Evolutionary conservation across 2,329 filamentous ascomycete species (phyloP).

Genomic region (Ophiostoma tasmaniense): DNA sequence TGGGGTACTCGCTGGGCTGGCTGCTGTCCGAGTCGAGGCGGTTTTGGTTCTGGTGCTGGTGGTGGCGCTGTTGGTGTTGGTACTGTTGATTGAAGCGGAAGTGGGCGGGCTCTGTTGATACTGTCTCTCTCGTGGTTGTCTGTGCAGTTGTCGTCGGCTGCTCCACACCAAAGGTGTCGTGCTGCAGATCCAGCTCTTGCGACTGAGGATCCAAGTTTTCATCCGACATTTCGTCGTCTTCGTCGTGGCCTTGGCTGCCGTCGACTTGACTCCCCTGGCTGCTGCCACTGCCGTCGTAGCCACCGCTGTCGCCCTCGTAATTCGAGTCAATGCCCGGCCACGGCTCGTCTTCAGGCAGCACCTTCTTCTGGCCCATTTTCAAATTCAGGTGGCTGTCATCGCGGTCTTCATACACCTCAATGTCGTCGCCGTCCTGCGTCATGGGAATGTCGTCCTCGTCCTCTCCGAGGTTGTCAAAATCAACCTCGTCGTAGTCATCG

Average conservation of each 20-base stretch:
- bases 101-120: not conserved
- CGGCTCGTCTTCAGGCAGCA: constrained; percentile 45
- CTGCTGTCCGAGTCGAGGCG: constrained; percentile 35
- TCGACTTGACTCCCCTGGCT: not conserved
- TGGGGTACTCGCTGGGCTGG: constrained; percentile 49
- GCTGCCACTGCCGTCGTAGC: not conserved
- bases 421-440: constrained; percentile 30
- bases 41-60: not conserved
- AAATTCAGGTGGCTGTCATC: constrained; percentile 19
- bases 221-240: constrained; percentile 32
- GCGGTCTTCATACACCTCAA: constrained; percentile 27
- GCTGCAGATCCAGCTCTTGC: not conserved
- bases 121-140: no score
- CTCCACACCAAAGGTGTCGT: not conserved
- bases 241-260: constrained; percentile 1
- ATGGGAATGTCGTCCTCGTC: constrained; percentile 25
- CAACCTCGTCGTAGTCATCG: constrained; percentile 25
- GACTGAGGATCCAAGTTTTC: constrained; percentile 43
- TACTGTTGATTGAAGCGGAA: not conserved
- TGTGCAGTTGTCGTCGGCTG: not conserved
- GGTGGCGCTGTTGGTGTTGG: not conserved
- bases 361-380: not conserved
- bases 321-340: constrained; percentile 49
- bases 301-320: constrained; percentile 7
- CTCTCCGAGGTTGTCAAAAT: constrained; percentile 24